phyloP scores from a whole-genome alignment of 306 rosid genomes.

The Sechiopsis laciniata region DNA sequence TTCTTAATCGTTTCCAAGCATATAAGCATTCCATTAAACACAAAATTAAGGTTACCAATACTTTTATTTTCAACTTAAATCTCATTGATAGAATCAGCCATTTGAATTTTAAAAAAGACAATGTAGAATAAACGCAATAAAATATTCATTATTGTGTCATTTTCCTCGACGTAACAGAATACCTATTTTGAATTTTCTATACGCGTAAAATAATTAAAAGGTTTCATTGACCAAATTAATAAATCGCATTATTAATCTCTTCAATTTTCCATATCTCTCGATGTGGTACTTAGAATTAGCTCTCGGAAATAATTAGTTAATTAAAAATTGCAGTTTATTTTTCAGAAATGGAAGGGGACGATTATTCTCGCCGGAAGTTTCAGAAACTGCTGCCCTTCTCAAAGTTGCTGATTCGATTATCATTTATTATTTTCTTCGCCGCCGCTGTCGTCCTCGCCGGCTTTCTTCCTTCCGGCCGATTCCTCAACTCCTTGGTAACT shows the following conservation, averaged over 20 bases:
- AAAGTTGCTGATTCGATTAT: neutral
- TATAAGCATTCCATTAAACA: too few relatives aligned
- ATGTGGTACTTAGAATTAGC: neutral
- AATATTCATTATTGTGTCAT: too few relatives aligned
- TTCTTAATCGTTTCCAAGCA: too few relatives aligned
- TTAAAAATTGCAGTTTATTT: neutral
- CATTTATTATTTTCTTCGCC: neutral
- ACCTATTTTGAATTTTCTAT: neutral
- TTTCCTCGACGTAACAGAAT: neutral
- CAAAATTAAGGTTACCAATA: too few relatives aligned
- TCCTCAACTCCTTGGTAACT: neutral
- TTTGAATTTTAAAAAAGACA: too few relatives aligned
- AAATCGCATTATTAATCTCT: neutral
- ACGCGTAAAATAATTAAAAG: neutral
- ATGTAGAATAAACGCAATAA: too few relatives aligned
- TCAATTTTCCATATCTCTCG: neutral
- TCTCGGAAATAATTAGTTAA: neutral
- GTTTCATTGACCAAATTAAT: neutral
- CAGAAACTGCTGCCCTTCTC: neutral
- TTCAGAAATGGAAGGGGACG: constrained; percentile 13
- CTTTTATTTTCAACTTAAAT: too few relatives aligned
- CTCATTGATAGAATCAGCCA: too few relatives aligned
- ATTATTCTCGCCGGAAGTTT: constrained; percentile 16
- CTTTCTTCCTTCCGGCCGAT: neutral
- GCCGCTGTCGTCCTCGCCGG: neutral